Conservation (phyloP, 2,329 filamentous ascomycete genomes). For the Rugonectria rugulosa region DNA sequence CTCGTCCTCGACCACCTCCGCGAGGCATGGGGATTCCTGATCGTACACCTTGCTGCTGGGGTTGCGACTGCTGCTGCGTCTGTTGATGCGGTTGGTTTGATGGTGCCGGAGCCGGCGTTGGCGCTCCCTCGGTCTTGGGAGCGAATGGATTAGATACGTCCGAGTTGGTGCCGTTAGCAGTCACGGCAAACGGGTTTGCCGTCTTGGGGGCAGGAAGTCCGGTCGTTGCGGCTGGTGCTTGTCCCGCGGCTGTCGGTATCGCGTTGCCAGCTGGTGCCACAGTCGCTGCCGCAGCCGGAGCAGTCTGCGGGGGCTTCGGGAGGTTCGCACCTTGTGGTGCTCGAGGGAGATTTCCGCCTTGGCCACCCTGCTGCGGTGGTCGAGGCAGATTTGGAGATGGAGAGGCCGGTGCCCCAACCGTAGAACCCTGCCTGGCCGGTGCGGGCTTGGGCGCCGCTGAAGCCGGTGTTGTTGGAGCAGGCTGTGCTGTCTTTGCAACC, state of each 20-base stretch:
- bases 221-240: slow-evolving; percentile 9
- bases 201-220: slow-evolving; percentile 34
- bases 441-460: slow-evolving; percentile 34
- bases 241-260: slow-evolving; percentile 25
- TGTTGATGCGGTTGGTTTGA: slow-evolving; percentile 29
- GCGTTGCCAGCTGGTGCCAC: too few relatives aligned
- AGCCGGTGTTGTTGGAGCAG: slow-evolving; percentile 35
- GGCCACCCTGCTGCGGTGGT: slow-evolving; percentile 16
- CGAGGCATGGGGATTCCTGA: slow-evolving; percentile 53
- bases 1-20: slow-evolving; percentile 50
- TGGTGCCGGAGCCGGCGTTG: slow-evolving; percentile 21
- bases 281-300: slow-evolving; percentile 28
- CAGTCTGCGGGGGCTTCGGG: slow-evolving; percentile 15
- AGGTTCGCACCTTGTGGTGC: slow-evolving; percentile 14
- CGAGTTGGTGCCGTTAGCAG: slow-evolving; percentile 21
- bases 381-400: slow-evolving; percentile 25
- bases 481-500: slow-evolving; percentile 67
- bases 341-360: slow-evolving; percentile 7
- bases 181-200: slow-evolving; percentile 45
- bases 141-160: slow-evolving; percentile 42
- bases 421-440: slow-evolving; percentile 33
- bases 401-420: slow-evolving; percentile 31
- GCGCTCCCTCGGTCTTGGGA: slow-evolving; percentile 28
- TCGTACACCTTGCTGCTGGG: slow-evolving; percentile 31
- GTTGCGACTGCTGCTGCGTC: slow-evolving; percentile 30